These are phyloP conservation scores for Alternaria incomplexa DNA, from an alignment of 2,329 filamentous ascomycete genomes.

Conservation along the genomic window DNA sequence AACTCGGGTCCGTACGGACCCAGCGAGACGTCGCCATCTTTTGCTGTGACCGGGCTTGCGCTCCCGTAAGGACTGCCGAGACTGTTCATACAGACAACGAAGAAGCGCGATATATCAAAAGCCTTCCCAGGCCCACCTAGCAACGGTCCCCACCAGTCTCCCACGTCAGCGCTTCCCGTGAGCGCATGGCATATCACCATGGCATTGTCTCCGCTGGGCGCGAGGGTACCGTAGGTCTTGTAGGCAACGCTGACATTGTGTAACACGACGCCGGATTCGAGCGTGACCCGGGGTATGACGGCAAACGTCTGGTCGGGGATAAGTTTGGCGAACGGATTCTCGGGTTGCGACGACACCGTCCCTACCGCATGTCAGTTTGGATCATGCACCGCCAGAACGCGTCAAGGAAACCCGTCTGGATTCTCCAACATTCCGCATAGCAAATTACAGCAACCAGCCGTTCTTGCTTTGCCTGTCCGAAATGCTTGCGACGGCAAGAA, in stretches of 20 bases:
- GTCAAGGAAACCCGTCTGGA: background rate
- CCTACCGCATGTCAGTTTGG: slow-evolving; percentile 35
- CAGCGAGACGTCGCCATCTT: slow-evolving; percentile 76
- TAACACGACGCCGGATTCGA: slow-evolving; percentile 88
- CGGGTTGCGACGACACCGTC: slow-evolving; percentile 67
- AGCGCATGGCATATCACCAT: slow-evolving; percentile 81
- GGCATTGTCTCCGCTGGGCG: slow-evolving; percentile 64
- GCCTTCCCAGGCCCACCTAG: slow-evolving; percentile 78
- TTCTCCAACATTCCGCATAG: background rate
- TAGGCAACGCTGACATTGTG: slow-evolving; percentile 74
- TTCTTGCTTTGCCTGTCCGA: background rate
- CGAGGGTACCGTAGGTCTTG: slow-evolving; percentile 66
- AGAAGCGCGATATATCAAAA: slow-evolving; percentile 84
- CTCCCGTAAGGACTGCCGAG: slow-evolving; percentile 85
- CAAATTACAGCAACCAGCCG: background rate
- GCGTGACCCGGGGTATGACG: slow-evolving; percentile 84
- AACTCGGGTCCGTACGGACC: slow-evolving; percentile 94
- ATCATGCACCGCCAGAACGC: background rate
- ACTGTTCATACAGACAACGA: slow-evolving; percentile 85
- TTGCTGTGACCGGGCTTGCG: slow-evolving; percentile 86
- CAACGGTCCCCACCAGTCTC: slow-evolving; percentile 87
- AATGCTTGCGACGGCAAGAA: slow-evolving; percentile 5
- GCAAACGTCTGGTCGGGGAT: slow-evolving; percentile 90
- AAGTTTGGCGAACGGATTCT: slow-evolving; percentile 87
- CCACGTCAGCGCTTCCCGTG: slow-evolving; percentile 83